Evolutionary conservation across 305 asterid genomes (phyloP).

Genomic region (Stenogyne calaminthoides): DNA sequence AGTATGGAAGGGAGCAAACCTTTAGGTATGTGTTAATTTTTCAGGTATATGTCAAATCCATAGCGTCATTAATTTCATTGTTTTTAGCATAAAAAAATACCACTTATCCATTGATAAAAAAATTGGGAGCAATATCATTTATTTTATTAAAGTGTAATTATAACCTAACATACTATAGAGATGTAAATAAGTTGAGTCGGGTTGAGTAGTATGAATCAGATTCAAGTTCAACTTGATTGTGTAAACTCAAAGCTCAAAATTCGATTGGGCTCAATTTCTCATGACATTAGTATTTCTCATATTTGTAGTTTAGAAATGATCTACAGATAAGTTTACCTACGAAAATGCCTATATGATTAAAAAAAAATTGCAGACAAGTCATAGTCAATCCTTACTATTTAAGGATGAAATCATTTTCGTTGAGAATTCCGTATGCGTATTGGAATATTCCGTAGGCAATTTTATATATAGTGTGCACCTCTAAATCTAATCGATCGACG

Average conservation of each 20-base stretch:
- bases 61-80: constrained; percentile 21
- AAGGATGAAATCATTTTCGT: too few species aligned
- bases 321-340: too few species aligned
- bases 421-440: too few species aligned
- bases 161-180: constrained; percentile 4
- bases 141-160: neutral
- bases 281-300: too few species aligned
- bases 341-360: too few species aligned
- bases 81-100: constrained; percentile 21
- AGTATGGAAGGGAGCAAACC: constrained; percentile 54
- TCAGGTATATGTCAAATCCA: constrained; percentile 66
- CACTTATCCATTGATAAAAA: neutral
- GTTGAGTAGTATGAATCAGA: neutral
- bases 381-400: too few species aligned
- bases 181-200: neutral
- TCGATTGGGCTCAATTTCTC: too few species aligned
- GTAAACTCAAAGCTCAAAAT: neutral
- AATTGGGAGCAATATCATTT: neutral
- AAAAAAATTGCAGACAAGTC: too few species aligned
- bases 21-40: constrained; percentile 61
- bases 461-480: too few species aligned
- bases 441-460: too few species aligned
- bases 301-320: too few species aligned
- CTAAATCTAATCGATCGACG: neutral
- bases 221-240: too few species aligned